Evolutionary conservation across 1,139 yeast species (phyloP).

Genomic region (Pneumocystis canis): DNA sequence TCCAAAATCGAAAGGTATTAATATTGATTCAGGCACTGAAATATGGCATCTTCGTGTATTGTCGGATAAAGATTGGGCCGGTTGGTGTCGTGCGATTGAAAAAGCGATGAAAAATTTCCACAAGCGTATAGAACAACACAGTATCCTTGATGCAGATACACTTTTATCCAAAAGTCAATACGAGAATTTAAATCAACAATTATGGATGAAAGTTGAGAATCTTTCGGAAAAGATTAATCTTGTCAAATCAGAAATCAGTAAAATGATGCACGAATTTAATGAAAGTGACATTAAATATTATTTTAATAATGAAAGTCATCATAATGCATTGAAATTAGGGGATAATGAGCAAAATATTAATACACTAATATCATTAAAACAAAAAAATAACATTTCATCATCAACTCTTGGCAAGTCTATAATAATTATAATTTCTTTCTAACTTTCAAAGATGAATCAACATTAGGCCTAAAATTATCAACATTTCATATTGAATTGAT

Average conservation of each 20-base stretch:
- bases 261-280: neutral
- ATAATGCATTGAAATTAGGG: neutral
- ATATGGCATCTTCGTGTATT: constrained; percentile 76
- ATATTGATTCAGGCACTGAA: constrained; percentile 90
- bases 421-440: neutral
- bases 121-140: constrained; percentile 4
- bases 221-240: neutral
- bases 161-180: neutral
- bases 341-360: neutral
- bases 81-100: constrained; percentile 72
- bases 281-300: neutral
- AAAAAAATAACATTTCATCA: neutral
- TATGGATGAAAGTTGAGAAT: neutral
- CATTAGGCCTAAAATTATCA: neutral
- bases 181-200: neutral
- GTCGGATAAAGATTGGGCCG: constrained; percentile 48
- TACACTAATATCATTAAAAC: neutral
- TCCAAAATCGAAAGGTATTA: constrained; percentile 49
- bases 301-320: neutral
- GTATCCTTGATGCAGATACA: constrained; percentile 5
- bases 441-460: neutral
- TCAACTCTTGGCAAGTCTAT: neutral
- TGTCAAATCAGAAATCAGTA: neutral
- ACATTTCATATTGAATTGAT: neutral
- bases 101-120: constrained; percentile 12